These are phyloP conservation scores for Chaetomium strumarium DNA, from an alignment of 2,329 filamentous ascomycete genomes.

Conservation along the genomic window DNA sequence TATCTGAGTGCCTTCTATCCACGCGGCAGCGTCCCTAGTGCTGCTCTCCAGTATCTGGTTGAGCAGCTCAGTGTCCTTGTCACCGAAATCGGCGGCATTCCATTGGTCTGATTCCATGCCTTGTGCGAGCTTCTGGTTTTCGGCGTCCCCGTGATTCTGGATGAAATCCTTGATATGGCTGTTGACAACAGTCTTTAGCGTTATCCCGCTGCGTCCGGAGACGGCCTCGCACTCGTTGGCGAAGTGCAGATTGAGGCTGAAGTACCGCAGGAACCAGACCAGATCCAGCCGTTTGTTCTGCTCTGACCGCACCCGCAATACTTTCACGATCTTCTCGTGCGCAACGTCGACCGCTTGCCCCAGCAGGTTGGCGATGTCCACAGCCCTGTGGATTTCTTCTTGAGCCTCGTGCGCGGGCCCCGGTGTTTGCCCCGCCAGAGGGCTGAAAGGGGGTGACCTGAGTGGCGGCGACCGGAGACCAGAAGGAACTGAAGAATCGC, in stretches of 20 bases:
- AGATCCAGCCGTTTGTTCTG: slow-evolving; percentile 64
- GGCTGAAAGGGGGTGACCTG: slow-evolving; percentile 49
- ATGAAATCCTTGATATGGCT: slow-evolving; percentile 78
- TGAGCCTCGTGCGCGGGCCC: slow-evolving; percentile 48
- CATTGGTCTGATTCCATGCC: slow-evolving; percentile 77
- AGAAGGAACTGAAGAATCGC: slow-evolving; percentile 32
- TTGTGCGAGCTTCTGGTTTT: slow-evolving; percentile 68
- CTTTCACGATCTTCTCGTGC: slow-evolving; percentile 68
- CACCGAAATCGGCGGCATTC: slow-evolving; percentile 69
- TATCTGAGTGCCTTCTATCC: slow-evolving; percentile 56
- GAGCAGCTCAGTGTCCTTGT: slow-evolving; percentile 55
- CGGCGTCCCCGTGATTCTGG: slow-evolving; percentile 60
- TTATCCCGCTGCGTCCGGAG: slow-evolving; percentile 69
- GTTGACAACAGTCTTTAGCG: slow-evolving; percentile 74
- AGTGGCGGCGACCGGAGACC: slow-evolving; percentile 43
- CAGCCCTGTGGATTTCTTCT: slow-evolving; percentile 68
- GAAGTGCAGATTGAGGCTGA: slow-evolving; percentile 75
- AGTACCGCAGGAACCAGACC: slow-evolving; percentile 70
- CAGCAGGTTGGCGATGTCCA: slow-evolving; percentile 72
- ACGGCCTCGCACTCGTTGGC: slow-evolving; percentile 83
- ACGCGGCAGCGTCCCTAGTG: slow-evolving; percentile 61
- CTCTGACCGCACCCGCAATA: slow-evolving; percentile 70
- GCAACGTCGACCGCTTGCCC: slow-evolving; percentile 76
- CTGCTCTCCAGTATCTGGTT: slow-evolving; percentile 61
- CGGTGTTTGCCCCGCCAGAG: slow-evolving; percentile 36